Evolutionary conservation across 768 basidiomycete genomes (phyloP), one percentile per base, ranked within the genome.

Genomic region (Boletus coccyginus): DNA sequence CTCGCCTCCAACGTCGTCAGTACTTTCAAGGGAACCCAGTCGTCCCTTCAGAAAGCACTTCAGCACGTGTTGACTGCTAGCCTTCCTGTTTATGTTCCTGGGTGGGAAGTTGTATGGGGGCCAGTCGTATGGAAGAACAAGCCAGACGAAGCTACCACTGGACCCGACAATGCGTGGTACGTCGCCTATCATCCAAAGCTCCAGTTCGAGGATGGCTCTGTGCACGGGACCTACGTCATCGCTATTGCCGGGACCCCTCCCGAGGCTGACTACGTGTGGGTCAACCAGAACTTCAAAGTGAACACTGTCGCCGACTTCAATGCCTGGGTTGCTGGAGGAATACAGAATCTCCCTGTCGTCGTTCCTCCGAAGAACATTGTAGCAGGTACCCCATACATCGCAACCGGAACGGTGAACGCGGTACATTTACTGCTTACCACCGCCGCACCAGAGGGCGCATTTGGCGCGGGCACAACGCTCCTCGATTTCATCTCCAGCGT

Each of bases 131-230:
- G 61, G 53, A 65, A 65, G 47, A 21, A 39, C 14, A 12, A 31
- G 3, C 53, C 64, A 21, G 58, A 46, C 7, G 21, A 46, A 0
- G 19, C 1, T 11, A 7, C 14, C 5, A 55, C 53, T 7, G 57
- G 58, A 1, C 64, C 61, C 9, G 61, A 55, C 12, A 63, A 66
- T 43, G 46, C 64, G 6, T 60, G 55, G 56, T 66, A 52, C 29
- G 3, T 66, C 9, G 61, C 61, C 19, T 38, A 32, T 16, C 46
- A 63, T 19, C 61, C 61, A 0, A 7, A 3, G 17, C 45, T 60
- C 40, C 0, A 27, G 46, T 57, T 56, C 8, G 61, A 66, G 17
- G 61, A 66, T 14, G 53, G 60, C 5, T 55, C 46, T 13, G 24
- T 46, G 3, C 45, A 40, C 5, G 50, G 53, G 3, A 40, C 61